Base-by-base conservation (phyloP, 805 yeast genomes). In the Lipomyces japonicus region DNA sequence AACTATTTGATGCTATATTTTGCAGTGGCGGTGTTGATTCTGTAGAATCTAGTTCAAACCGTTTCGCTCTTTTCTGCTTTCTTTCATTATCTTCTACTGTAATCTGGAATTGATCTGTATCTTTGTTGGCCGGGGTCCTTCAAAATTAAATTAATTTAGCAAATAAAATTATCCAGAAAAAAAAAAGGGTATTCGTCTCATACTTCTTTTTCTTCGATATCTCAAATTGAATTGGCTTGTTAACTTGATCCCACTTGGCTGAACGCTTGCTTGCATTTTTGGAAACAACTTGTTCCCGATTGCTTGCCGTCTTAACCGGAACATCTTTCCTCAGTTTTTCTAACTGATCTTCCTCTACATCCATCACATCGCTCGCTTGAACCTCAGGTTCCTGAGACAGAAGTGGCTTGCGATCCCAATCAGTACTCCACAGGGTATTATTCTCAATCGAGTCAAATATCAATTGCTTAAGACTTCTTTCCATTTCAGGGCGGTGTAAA, bases 361-460 rank as follows among this genome's bases (percentile, higher is more conserved):
- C 51, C 24, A 16, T 30, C 24, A 23, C 41, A 12, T 31, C 21
- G 12, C 19, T 41, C 16, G 24, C 35, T n/a, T n/a, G n/a, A n/a
- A n/a, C n/a, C n/a, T n/a, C n/a, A n/a, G n/a, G n/a, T n/a, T n/a
- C n/a, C 70, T 71, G 58, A 41, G 74, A 55, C 1, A 87, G 87
- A 4, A 82, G 55, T 26, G 65, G 64, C 61, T 78, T 80, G 9
- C 42, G 55, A 2, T 59, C 62, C 89, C 89, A 83, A 51, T 80
- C 75, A 54, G 77, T 80, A 0, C 65, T 55, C 67, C 75, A 71
- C 2, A 82, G 58, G 36, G 71, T 71, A 21, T 68, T 67, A 41
- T 70, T 66, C 2, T 66, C 65, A 16, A 75, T 71, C 0, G 86
- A 85, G 45, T 65, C 55, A 45, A 76, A 72, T 24, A 83, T 70